phyloP scores from a whole-genome alignment of 148 eudicot species.

The Chenopodium suecicum region DNA sequence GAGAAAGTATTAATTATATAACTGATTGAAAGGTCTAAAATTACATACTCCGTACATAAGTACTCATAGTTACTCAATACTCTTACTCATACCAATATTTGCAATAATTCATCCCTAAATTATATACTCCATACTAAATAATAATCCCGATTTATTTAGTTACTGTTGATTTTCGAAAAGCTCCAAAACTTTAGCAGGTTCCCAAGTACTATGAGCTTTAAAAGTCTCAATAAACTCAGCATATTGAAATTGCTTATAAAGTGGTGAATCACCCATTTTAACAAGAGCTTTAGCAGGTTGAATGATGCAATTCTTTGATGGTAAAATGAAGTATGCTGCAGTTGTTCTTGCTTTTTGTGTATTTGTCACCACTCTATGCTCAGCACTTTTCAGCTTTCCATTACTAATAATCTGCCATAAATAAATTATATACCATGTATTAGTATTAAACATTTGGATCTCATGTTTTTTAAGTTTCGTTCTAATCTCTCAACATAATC shows the following conservation, averaged over 20 bases:
- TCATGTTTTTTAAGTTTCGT: too few relatives aligned
- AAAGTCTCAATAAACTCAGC: conserved; percentile 29
- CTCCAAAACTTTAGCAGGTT: conserved; percentile 5
- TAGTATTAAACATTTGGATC: too few relatives aligned
- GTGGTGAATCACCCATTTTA: conserved; percentile 24
- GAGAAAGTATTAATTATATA: too few relatives aligned
- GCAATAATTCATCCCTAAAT: neutral
- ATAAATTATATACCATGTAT: neutral
- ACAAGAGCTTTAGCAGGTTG: conserved; percentile 42
- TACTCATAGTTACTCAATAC: too few relatives aligned
- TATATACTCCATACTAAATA: neutral
- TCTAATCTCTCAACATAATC: too few relatives aligned
- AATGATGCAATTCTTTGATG: conserved; percentile 13
- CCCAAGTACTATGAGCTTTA: neutral
- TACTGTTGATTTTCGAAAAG: neutral
- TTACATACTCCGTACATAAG: too few relatives aligned
- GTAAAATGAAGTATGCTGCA: conserved; percentile 33
- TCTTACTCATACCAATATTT: neutral
- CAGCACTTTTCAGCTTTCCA: conserved; percentile 41
- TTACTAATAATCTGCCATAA: conserved; percentile 37
- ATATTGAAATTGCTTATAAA: conserved; percentile 27
- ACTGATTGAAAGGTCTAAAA: neutral
- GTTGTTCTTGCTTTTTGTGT: conserved; percentile 28
- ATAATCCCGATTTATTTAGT: neutral
- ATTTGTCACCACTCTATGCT: conserved; percentile 47